Conservation (phyloP, 441 rosid species). For the Metrosideros polymorpha region DNA sequence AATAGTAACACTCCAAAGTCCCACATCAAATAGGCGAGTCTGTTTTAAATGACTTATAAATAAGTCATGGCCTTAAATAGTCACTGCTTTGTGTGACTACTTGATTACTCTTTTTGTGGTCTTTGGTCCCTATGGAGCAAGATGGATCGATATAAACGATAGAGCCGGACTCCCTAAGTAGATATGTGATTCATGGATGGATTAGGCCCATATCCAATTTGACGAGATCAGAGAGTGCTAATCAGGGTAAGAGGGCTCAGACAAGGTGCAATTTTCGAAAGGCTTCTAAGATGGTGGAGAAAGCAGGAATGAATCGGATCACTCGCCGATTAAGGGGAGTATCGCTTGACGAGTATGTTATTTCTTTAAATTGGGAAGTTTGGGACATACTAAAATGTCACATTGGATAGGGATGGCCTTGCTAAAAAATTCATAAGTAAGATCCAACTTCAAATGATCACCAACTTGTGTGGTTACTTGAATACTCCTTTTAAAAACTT, state of each 20-base stretch:
- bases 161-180: background rate
- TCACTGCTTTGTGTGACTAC: background rate
- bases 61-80: background rate
- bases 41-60: background rate
- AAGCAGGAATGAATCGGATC: background rate
- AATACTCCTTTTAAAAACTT: background rate
- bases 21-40: background rate
- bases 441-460: background rate
- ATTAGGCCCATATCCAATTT: background rate
- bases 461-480: background rate
- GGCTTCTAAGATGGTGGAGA: background rate
- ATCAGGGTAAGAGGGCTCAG: background rate
- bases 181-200: background rate
- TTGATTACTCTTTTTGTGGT: background rate
- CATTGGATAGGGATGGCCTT: background rate
- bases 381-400: background rate
- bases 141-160: background rate
- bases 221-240: background rate
- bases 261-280: accelerated
- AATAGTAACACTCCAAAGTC: background rate
- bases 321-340: background rate
- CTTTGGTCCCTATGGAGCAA: background rate
- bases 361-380: background rate
- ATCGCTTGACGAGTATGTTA: background rate
- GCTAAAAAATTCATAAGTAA: background rate